These are phyloP conservation scores for Venturiaceae sp. DNA, from an alignment of 2,329 filamentous ascomycete genomes.

Conservation along the genomic window DNA sequence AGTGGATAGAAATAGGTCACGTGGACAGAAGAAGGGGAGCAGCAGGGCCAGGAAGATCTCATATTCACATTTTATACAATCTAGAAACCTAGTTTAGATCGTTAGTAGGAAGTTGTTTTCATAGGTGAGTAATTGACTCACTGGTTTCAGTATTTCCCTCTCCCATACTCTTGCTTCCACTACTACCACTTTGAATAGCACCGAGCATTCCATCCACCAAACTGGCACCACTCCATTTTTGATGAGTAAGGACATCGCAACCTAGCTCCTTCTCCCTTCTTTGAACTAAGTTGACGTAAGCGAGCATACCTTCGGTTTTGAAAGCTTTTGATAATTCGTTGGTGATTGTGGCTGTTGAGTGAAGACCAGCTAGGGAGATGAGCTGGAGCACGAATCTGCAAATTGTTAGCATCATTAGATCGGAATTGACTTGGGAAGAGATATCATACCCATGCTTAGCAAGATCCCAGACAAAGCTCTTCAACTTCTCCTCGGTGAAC, in stretches of 20 bases:
- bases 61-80: no score
- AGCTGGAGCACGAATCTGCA: conserved; percentile 51
- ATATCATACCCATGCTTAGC: conserved; percentile 79
- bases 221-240: conserved; percentile 69
- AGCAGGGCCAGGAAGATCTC: no score
- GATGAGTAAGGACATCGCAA: conserved; percentile 88
- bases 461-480: conserved; percentile 93
- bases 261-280: conserved; percentile 80
- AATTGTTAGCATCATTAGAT: conserved; percentile 11
- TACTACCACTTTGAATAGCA: conserved; percentile 84
- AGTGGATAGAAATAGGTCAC: no score
- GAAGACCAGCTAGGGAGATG: conserved; percentile 55
- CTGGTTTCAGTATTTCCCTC: conserved; percentile 75
- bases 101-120: no score
- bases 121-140: not conserved
- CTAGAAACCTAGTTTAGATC: no score
- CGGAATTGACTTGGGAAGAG: no score
- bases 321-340: conserved; percentile 72
- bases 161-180: conserved; percentile 85
- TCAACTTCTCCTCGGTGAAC: conserved; percentile 72
- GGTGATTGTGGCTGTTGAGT: conserved; percentile 53
- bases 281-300: conserved; percentile 93
- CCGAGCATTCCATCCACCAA: conserved; percentile 87
- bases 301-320: conserved; percentile 88
- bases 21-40: no score